Conservation (phyloP, 75 land plant genomes). For the Picea sitchensis region DNA sequence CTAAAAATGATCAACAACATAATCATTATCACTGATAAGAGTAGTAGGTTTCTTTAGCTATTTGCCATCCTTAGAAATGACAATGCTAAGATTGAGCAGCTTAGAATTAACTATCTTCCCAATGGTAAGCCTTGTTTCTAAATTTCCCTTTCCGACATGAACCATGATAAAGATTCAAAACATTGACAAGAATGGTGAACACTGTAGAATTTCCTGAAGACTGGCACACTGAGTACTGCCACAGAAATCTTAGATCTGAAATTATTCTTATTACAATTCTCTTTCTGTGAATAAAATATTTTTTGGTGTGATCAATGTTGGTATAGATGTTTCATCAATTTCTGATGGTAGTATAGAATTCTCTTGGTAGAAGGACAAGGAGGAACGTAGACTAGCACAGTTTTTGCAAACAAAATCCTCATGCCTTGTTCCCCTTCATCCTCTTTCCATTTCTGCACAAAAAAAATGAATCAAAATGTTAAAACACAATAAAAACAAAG, state of each 20-base stretch:
- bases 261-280: background rate
- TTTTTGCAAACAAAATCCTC: slow-evolving; percentile 86
- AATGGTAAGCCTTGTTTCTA: background rate
- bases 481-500: background rate
- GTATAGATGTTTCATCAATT: background rate
- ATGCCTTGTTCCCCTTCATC: slow-evolving; percentile 87
- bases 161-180: too few relatives aligned
- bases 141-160: background rate
- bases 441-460: slow-evolving; percentile 81
- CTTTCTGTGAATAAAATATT: background rate
- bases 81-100: background rate
- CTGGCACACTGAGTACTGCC: too few relatives aligned
- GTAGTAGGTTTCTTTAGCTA: background rate
- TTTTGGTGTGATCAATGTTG: background rate
- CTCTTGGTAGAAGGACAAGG: slow-evolving; percentile 56
- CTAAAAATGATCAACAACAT: background rate
- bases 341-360: background rate
- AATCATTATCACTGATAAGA: background rate
- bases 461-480: background rate
- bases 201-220: too few relatives aligned
- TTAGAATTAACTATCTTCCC: background rate
- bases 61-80: background rate
- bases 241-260: too few relatives aligned
- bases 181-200: too few relatives aligned
- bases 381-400: slow-evolving; percentile 56